These are phyloP conservation scores for Ustilago cynodontis DNA, from an alignment of 1,284 basidiomycete genomes.

Conservation along the genomic window DNA sequence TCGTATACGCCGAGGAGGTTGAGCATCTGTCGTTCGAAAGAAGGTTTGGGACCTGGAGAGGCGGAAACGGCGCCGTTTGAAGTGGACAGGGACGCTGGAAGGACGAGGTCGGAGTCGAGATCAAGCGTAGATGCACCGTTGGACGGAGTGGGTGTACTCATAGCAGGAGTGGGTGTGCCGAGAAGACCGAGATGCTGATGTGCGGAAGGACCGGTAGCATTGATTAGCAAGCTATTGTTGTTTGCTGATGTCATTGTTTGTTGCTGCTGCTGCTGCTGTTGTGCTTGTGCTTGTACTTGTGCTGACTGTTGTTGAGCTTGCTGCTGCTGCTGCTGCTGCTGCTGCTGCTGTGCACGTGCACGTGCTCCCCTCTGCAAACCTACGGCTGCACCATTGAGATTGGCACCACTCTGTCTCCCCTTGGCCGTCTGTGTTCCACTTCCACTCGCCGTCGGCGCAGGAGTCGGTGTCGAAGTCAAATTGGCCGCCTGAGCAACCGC, in stretches of 20 bases:
- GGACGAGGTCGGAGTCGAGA: conserved; percentile 15
- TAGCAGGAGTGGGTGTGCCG: conserved; percentile 11
- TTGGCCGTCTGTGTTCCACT: conserved; percentile 10
- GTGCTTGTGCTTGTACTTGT: conserved; percentile 1
- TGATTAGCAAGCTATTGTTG: conserved; percentile 27
- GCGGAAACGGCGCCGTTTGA: not conserved
- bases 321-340: conserved; percentile 14
- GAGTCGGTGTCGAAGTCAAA: conserved; percentile 24
- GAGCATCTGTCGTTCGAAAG: conserved; percentile 45
- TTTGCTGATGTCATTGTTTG: conserved; percentile 1
- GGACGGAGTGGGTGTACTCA: conserved; percentile 13
- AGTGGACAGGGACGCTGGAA: conserved; percentile 2
- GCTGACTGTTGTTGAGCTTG: not conserved
- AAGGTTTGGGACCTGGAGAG: conserved; percentile 12
- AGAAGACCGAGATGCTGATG: conserved; percentile 37
- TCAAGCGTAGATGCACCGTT: conserved; percentile 15
- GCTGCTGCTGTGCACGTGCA: not conserved
- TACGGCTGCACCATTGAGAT: conserved; percentile 9
- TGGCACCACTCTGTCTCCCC: conserved; percentile 8
- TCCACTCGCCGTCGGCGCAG: not conserved
- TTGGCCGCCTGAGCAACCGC: conserved; percentile 45
- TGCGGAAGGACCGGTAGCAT: conserved; percentile 22
- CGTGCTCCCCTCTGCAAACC: conserved; percentile 5
- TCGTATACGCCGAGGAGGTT: conserved; percentile 39
- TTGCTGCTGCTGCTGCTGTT: conserved; percentile 8